Evolutionary conservation across 2,329 filamentous ascomycete species (phyloP).

Genomic region (Fusarium hostae): DNA sequence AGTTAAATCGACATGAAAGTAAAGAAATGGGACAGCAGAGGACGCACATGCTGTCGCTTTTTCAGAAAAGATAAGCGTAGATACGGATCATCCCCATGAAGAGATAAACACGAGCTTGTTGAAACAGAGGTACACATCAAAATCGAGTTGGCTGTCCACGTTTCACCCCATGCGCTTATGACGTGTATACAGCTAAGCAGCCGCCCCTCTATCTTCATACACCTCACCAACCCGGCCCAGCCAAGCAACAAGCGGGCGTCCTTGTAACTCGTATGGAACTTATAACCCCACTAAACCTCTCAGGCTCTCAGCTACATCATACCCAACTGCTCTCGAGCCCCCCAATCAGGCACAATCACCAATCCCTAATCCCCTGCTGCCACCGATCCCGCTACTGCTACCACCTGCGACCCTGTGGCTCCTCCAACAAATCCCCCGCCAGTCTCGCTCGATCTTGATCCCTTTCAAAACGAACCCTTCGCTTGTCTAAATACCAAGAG

Average conservation of each 20-base stretch:
- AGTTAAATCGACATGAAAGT: not conserved
- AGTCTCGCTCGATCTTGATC: conserved; percentile 36
- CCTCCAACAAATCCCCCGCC: conserved; percentile 39
- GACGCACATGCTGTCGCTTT: not conserved
- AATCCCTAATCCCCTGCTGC: conserved; percentile 24
- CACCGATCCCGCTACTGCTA: conserved; percentile 7
- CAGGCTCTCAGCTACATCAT: conserved; percentile 40
- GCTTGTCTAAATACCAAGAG: conserved; percentile 11
- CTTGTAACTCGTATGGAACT: conserved; percentile 12
- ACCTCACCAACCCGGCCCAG: not conserved
- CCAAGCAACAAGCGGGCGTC: conserved; percentile 10
- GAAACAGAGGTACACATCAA: not conserved
- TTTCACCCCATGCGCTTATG: conserved; percentile 20
- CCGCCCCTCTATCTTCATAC: conserved; percentile 19
- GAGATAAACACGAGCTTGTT: not conserved
- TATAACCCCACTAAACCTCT: conserved; percentile 22
- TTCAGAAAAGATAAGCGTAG: not conserved
- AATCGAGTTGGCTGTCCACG: not conserved
- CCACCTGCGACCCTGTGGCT: conserved; percentile 35
- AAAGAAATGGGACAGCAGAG: not conserved
- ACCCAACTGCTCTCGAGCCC: conserved; percentile 35
- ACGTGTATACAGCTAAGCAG: conserved; percentile 12
- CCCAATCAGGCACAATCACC: conserved; percentile 42
- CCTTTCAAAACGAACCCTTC: conserved; percentile 31
- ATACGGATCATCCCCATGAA: not conserved